Conservation (phyloP, 495 filamentous ascomycete genomes). For the Penicillium mononematosum region DNA sequence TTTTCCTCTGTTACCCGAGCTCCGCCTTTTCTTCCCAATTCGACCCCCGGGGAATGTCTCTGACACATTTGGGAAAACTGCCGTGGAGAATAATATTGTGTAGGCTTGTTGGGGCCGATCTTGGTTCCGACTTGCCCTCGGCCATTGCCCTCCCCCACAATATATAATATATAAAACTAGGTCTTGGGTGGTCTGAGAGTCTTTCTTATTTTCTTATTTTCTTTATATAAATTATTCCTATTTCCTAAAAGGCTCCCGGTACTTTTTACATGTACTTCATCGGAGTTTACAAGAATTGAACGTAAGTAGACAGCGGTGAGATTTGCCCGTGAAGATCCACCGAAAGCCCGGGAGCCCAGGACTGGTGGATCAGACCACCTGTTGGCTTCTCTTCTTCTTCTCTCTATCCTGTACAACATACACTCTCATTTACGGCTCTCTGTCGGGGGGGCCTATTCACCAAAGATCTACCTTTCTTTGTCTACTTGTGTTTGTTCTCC, state of each 20-base stretch:
- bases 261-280: background rate
- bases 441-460: background rate
- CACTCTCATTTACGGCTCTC: background rate
- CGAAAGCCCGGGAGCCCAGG: slow-evolving; percentile 2
- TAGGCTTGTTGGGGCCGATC: background rate
- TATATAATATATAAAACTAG: background rate
- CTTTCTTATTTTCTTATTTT: background rate
- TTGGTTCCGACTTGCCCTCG: background rate
- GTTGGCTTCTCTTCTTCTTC: slow-evolving; percentile 18
- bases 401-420: slow-evolving; percentile 7
- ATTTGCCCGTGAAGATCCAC: slow-evolving; percentile 7
- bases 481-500: background rate
- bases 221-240: background rate
- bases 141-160: background rate
- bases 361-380: slow-evolving; percentile 30
- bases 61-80: background rate
- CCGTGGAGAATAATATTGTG: background rate
- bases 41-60: no score
- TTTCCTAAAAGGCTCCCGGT: no score
- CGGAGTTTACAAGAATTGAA: background rate
- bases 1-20: slow-evolving; percentile 6
- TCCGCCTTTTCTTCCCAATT: background rate
- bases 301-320: slow-evolving; percentile 13
- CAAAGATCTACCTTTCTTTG: background rate
- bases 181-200: background rate